These are phyloP conservation scores for Paradendryphiella salina DNA, from an alignment of 2,329 filamentous ascomycete species.

Conservation along the genomic window DNA sequence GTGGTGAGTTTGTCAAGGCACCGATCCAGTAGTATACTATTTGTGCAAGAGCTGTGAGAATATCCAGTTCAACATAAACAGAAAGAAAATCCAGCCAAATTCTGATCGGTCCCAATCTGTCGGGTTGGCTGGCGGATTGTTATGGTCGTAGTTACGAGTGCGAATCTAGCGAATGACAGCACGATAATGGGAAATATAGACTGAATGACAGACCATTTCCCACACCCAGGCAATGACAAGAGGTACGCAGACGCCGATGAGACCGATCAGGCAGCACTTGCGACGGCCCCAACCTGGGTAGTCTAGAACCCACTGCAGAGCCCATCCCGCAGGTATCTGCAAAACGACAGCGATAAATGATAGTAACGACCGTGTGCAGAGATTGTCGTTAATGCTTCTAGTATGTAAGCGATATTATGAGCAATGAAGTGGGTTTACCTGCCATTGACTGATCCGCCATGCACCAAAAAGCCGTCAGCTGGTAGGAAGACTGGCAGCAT, in stretches of 20 bases:
- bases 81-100: slow-evolving; percentile 37
- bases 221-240: slow-evolving; percentile 36
- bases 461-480: slow-evolving; percentile 36
- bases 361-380: slow-evolving; percentile 32
- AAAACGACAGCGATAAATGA: slow-evolving; percentile 37
- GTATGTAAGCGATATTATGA: not conserved
- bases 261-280: slow-evolving; percentile 34
- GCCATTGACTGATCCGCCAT: slow-evolving; percentile 42
- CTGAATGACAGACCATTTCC: slow-evolving; percentile 31
- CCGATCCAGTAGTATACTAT: slow-evolving; percentile 42
- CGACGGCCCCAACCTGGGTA: slow-evolving; percentile 35
- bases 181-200: not conserved
- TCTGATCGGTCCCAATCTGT: slow-evolving; percentile 34
- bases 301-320: slow-evolving; percentile 35
- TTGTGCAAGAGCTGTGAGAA: slow-evolving; percentile 41
- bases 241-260: slow-evolving; percentile 33
- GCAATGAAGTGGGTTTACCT: not conserved
- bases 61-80: slow-evolving; percentile 41
- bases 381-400: slow-evolving; percentile 35
- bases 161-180: slow-evolving; percentile 24
- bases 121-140: slow-evolving; percentile 24
- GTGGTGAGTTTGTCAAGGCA: slow-evolving; percentile 38
- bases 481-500: slow-evolving; percentile 39
- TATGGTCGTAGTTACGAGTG: slow-evolving; percentile 37
- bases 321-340: slow-evolving; percentile 40